Evolutionary conservation across 192 early-diverging fungal species (phyloP).

Genomic region (Diversispora eburnea): DNA sequence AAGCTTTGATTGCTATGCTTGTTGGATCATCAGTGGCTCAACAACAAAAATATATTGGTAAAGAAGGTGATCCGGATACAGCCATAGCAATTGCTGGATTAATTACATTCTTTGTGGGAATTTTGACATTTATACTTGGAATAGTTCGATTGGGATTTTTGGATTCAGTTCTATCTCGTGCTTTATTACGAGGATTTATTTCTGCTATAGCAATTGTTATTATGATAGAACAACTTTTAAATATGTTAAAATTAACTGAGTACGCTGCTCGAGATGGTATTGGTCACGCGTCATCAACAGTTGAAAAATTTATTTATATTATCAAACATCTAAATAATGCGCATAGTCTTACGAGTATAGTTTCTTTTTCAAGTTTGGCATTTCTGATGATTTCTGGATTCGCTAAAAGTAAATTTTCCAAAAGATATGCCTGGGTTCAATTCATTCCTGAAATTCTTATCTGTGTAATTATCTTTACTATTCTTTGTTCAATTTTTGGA

Average conservation of each 20-base stretch:
- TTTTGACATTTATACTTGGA: constrained; percentile 90
- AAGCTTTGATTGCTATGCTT: constrained; percentile 88
- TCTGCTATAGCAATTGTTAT: constrained; percentile 91
- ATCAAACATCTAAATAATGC: constrained; percentile 56
- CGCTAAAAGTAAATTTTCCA: constrained; percentile 52
- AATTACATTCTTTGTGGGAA: constrained; percentile 85
- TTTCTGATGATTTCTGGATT: constrained; percentile 62
- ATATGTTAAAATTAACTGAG: constrained; percentile 64
- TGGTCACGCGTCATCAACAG: constrained; percentile 70
- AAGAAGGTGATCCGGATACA: constrained; percentile 41
- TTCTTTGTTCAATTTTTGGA: constrained; percentile 55
- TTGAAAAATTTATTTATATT: constrained; percentile 71
- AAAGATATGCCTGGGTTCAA: constrained; percentile 59
- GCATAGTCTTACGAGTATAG: constrained; percentile 64
- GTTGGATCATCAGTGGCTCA: constrained; percentile 60
- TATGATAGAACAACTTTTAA: constrained; percentile 80
- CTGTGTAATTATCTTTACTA: constrained; percentile 72
- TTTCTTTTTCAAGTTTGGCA: constrained; percentile 67
- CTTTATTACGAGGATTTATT: constrained; percentile 93
- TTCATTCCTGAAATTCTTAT: constrained; percentile 89
- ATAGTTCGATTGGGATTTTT: constrained; percentile 97
- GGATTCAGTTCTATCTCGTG: constrained; percentile 91
- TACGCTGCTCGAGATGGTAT: constrained; percentile 43
- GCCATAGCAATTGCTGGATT: constrained; percentile 63
- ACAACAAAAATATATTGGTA: constrained; percentile 46